Evolutionary conservation across 2,329 filamentous ascomycete genomes (phyloP).

Genomic region (Zasmidium cellare): DNA sequence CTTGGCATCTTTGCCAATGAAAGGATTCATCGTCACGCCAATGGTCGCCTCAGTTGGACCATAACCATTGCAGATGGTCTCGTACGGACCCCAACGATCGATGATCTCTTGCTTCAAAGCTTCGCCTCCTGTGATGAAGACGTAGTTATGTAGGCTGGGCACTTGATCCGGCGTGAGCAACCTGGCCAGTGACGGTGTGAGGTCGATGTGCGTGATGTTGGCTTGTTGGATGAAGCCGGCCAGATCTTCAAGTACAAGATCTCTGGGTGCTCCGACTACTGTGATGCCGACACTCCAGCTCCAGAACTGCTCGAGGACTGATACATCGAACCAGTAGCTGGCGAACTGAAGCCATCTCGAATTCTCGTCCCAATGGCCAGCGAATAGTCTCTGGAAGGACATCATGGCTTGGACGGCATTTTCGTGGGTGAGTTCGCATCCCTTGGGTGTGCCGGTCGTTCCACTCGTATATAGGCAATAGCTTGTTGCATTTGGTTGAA

Average conservation of each 20-base stretch:
- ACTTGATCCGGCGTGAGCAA: constrained; percentile 77
- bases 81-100: constrained; percentile 76
- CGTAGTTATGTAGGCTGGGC: constrained; percentile 74
- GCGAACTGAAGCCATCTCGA: constrained; percentile 92
- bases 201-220: constrained; percentile 83
- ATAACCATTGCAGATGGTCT: constrained; percentile 86
- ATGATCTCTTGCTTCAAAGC: constrained; percentile 85
- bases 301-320: constrained; percentile 92
- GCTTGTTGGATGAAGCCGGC: constrained; percentile 69
- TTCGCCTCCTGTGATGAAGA: constrained; percentile 93
- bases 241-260: constrained; percentile 83
- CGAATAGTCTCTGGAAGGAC: constrained; percentile 78
- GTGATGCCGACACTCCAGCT: constrained; percentile 89
- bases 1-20: constrained; percentile 74
- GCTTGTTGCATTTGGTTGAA: constrained; percentile 59
- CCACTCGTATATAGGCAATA: constrained; percentile 89
- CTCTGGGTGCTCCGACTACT: constrained; percentile 76
- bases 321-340: constrained; percentile 92
- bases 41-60: constrained; percentile 93
- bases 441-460: constrained; percentile 83
- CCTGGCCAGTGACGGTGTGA: constrained; percentile 83
- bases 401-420: constrained; percentile 89
- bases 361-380: constrained; percentile 67
- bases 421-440: constrained; percentile 83
- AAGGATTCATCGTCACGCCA: constrained; percentile 84